These are phyloP conservation scores for Penicillium psychrofluorescens DNA, from an alignment of 495 filamentous ascomycete species.

Conservation along the genomic window DNA sequence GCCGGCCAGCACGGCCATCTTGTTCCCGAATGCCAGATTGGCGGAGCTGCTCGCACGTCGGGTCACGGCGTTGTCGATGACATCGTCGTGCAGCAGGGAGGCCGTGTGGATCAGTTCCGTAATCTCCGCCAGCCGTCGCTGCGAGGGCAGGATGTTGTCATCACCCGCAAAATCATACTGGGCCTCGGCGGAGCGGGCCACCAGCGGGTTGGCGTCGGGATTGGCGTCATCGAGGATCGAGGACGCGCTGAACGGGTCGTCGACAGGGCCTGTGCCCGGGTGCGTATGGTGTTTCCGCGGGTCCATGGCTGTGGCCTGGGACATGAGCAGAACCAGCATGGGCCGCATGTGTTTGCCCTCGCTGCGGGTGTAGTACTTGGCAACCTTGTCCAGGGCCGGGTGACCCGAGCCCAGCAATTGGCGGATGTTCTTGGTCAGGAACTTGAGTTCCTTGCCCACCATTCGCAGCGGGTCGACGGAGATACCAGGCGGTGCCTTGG, in stretches of 20 bases:
- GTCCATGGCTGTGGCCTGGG: slow-evolving; percentile 74
- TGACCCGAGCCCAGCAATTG: slow-evolving; percentile 86
- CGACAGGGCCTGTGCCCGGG: slow-evolving; percentile 45
- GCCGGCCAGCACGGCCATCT: slow-evolving; percentile 95
- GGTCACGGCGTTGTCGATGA: slow-evolving; percentile 84
- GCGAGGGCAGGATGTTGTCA: slow-evolving; percentile 58
- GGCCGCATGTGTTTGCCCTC: slow-evolving; percentile 97
- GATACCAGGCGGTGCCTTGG: slow-evolving; percentile 49
- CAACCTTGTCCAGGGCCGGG: slow-evolving; percentile 85
- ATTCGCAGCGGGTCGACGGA: slow-evolving; percentile 70
- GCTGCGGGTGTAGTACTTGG: slow-evolving; percentile 96
- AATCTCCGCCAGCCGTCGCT: slow-evolving; percentile 88
- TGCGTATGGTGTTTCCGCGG: slow-evolving; percentile 49
- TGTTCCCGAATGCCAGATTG: slow-evolving; percentile 92
- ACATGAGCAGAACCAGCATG: slow-evolving; percentile 91
- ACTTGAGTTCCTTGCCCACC: slow-evolving; percentile 93
- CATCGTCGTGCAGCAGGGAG: slow-evolving; percentile 94
- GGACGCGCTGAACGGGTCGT: slow-evolving; percentile 69
- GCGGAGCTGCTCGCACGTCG: slow-evolving; percentile 79
- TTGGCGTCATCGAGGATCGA: slow-evolving; percentile 76
- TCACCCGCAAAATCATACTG: slow-evolving; percentile 28
- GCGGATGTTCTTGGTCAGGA: slow-evolving; percentile 80
- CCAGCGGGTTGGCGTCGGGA: slow-evolving; percentile 53
- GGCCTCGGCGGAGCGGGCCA: slow-evolving; percentile 41
- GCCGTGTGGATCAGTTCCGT: slow-evolving; percentile 97